A percentile compares a stretch with the other conserved stretches of the same genome.
These are phyloP conservation scores for Saposhnikovia divaricata DNA, from an alignment of 129 eudicot genomes.

Conservation along the genomic window DNA sequence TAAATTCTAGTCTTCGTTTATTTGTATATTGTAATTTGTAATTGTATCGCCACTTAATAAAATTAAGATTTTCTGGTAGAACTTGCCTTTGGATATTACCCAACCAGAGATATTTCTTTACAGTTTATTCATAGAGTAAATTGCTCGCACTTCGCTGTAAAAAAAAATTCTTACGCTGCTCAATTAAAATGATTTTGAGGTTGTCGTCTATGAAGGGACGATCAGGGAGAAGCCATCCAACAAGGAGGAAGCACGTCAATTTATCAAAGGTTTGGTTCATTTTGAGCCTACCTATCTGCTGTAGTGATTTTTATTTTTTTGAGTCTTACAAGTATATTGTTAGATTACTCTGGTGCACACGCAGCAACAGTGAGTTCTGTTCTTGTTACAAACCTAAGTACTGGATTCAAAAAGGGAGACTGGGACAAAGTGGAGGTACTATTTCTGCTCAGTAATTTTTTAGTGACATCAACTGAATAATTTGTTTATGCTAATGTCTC, in stretches of 20 bases:
- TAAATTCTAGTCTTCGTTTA: background rate
- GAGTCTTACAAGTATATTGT: constrained; percentile 11
- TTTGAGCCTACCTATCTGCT: background rate
- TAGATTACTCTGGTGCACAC: constrained; percentile 69
- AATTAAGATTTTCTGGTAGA: constrained; percentile 6
- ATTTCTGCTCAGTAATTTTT: background rate
- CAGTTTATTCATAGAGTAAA: background rate
- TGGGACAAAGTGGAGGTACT: constrained; percentile 89
- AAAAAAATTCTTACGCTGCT: constrained; percentile 14
- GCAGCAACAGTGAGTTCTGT: constrained; percentile 83
- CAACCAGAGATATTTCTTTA: background rate
- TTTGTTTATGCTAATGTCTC: background rate
- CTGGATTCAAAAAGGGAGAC: constrained; percentile 66
- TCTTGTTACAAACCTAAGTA: constrained; percentile 62
- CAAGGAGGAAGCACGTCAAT: constrained; percentile 78
- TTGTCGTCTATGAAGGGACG: constrained; percentile 90
- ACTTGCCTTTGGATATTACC: background rate
- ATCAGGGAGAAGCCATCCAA: constrained; percentile 78
- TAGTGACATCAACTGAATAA: background rate
- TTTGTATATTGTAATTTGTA: background rate
- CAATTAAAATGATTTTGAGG: constrained; percentile 46
- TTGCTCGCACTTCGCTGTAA: background rate
- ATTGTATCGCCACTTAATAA: background rate
- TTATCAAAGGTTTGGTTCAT: constrained; percentile 51
- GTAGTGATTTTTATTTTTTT: constrained; percentile 11